Conservation (phyloP, 768 basidiomycete genomes). For the Flagelloscypha sp. region DNA sequence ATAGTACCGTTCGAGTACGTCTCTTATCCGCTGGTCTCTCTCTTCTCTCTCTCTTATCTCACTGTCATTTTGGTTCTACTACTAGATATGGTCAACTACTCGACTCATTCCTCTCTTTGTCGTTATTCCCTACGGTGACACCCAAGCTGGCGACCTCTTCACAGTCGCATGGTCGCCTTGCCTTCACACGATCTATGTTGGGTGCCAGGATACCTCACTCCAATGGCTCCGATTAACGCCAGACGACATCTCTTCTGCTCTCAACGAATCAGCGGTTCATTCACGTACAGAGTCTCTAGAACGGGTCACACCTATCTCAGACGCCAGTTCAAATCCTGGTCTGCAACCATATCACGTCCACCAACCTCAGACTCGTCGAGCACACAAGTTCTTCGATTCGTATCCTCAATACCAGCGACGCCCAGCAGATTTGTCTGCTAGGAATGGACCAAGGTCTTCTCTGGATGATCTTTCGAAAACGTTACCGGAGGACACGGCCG, state of each 20-base stretch:
- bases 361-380: slow-evolving; percentile 31
- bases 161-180: slow-evolving; percentile 70
- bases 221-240: slow-evolving; percentile 74
- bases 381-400: slow-evolving; percentile 89
- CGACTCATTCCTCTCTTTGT: slow-evolving; percentile 61
- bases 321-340: slow-evolving; percentile 1
- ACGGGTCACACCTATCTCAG: slow-evolving; percentile 7
- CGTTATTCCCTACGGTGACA: slow-evolving; percentile 71
- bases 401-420: slow-evolving; percentile 66
- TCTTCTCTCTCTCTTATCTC: not conserved
- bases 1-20: slow-evolving; percentile 78
- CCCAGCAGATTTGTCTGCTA: slow-evolving; percentile 61
- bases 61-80: too few species aligned
- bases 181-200: slow-evolving; percentile 69
- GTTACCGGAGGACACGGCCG: slow-evolving; percentile 20
- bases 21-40: not conserved
- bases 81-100: slow-evolving; percentile 78
- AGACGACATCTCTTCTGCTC: too few species aligned
- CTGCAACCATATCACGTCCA: too few species aligned
- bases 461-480: slow-evolving; percentile 22
- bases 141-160: slow-evolving; percentile 81
- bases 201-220: slow-evolving; percentile 88
- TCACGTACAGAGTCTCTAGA: slow-evolving; percentile 12
- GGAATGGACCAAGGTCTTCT: slow-evolving; percentile 35
- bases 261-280: too few species aligned